Percentiles rank a stretch among this genome's conserved stretches.
phyloP scores from a whole-genome alignment of 192 early-diverging fungal genomes.

The Chytriomyces sp. region DNA sequence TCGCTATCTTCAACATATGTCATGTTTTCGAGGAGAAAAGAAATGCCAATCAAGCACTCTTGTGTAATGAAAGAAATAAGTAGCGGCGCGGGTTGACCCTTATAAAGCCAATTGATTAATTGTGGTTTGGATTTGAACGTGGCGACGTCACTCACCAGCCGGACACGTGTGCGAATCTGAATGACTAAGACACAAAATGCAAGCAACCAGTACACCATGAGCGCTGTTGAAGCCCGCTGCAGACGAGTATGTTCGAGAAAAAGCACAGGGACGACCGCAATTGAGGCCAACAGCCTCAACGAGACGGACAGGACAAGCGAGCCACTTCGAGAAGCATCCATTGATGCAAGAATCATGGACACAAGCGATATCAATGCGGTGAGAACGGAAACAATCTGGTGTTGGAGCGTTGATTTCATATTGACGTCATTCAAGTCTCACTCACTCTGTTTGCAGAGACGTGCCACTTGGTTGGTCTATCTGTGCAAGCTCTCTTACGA shows the following conservation, averaged over 20 bases:
- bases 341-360: background rate
- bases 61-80: background rate
- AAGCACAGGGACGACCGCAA: background rate
- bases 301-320: background rate
- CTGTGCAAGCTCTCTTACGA: background rate
- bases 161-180: conserved; percentile 14
- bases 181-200: conserved; percentile 8
- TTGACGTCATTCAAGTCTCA: background rate
- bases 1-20: conserved; percentile 17
- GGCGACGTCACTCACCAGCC: background rate
- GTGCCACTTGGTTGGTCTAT: background rate
- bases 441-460: conserved; percentile 10
- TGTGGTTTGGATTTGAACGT: background rate
- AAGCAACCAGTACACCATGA: conserved; percentile 35
- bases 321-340: background rate
- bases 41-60: background rate
- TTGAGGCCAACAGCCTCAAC: conserved; percentile 1
- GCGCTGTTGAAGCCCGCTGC: conserved; percentile 26
- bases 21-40: conserved; percentile 31
- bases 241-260: conserved; percentile 29
- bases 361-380: background rate
- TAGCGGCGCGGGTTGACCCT: background rate
- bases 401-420: background rate
- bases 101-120: background rate
- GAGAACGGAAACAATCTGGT: background rate